phyloP scores from a whole-genome alignment of 768 basidiomycete species.

The Hypholoma fasciculare region DNA sequence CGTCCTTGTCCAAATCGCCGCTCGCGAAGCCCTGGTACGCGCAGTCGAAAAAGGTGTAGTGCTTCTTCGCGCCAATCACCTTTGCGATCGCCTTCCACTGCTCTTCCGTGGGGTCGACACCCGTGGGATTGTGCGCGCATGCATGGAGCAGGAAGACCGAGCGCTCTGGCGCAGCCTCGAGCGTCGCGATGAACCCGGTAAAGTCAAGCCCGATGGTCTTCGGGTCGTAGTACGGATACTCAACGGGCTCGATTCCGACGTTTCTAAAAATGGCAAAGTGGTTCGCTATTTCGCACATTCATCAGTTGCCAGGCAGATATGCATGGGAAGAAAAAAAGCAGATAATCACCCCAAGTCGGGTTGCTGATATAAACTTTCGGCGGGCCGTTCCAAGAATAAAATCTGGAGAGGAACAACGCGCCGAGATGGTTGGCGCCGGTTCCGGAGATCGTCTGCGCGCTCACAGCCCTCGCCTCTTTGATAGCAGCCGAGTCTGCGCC shows the following conservation, averaged over 20 bases:
- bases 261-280: constrained; percentile 91
- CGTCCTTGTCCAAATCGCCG: constrained; percentile 89
- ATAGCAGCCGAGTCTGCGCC: constrained; percentile 73
- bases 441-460: constrained; percentile 93
- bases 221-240: constrained; percentile 94
- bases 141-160: constrained; percentile 92
- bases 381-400: constrained; percentile 71
- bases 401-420: constrained; percentile 80
- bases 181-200: constrained; percentile 57
- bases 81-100: constrained; percentile 84
- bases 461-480: constrained; percentile 67
- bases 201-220: constrained; percentile 88
- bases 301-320: constrained; percentile 3
- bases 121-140: constrained; percentile 97
- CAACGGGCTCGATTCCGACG: constrained; percentile 82
- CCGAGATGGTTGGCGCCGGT: constrained; percentile 96
- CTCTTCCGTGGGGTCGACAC: constrained; percentile 87
- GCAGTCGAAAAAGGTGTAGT: constrained; percentile 93
- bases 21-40: constrained; percentile 98
- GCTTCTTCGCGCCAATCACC: constrained; percentile 67
- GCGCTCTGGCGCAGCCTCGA: constrained; percentile 65
- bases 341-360: constrained; percentile 87
- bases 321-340: neutral
- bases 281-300: constrained; percentile 52
- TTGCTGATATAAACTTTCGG: constrained; percentile 84